These are phyloP conservation scores for Linnemannia elongata DNA, from an alignment of 192 early-diverging fungal species.

Conservation along the genomic window DNA sequence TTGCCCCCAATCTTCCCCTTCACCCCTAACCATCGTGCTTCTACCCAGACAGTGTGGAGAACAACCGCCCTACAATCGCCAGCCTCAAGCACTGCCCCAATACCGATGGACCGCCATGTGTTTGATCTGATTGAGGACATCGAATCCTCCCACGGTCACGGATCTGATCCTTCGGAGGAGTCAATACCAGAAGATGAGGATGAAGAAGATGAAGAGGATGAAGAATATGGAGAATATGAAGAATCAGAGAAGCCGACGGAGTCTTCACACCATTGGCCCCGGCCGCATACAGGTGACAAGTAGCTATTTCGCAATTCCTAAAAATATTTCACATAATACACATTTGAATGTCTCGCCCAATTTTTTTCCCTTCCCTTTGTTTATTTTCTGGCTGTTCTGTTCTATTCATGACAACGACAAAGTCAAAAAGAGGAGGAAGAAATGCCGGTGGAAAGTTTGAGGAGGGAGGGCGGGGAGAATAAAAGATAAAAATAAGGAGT, in stretches of 20 bases:
- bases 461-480: not conserved
- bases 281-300: not conserved
- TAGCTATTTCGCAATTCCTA: not conserved
- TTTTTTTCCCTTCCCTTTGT: not conserved
- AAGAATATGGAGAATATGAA: not conserved
- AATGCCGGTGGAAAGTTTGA: not conserved
- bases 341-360: not conserved
- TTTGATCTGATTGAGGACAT: slow-evolving; percentile 13
- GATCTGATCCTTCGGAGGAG: not conserved
- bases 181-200: not conserved
- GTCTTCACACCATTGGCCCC: not conserved
- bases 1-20: slow-evolving; percentile 14
- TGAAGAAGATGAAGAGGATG: not conserved
- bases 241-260: not conserved
- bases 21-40: not conserved
- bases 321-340: not conserved
- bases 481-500: not conserved
- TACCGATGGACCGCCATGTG: slow-evolving; percentile 3
- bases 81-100: not conserved
- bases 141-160: not conserved
- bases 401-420: not conserved
- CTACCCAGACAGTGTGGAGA: not conserved
- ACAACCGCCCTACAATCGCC: not conserved
- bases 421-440: not conserved
- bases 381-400: not conserved